Conservation (phyloP, 768 basidiomycete species). For the Phallus indusiatus region DNA sequence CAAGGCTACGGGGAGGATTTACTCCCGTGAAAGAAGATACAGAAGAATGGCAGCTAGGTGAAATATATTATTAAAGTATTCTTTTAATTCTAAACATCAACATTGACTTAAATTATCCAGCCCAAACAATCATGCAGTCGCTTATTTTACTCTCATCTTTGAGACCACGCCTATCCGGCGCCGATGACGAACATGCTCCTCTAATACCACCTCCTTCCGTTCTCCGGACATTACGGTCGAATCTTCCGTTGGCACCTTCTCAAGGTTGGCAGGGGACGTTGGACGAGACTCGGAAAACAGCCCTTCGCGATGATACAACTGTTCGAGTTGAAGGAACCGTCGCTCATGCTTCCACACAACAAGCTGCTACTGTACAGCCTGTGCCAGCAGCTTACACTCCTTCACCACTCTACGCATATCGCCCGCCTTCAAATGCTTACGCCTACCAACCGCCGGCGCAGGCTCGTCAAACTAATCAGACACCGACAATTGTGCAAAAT, state of each 20-base stretch:
- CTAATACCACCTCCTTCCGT: slow-evolving; percentile 54
- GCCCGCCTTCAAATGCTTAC: neutral
- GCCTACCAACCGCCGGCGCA: slow-evolving; percentile 19
- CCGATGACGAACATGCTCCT: slow-evolving; percentile 17
- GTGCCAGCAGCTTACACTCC: slow-evolving; percentile 8
- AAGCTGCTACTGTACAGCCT: neutral
- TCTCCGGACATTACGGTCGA: slow-evolving; percentile 64
- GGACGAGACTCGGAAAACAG: slow-evolving; percentile 42
- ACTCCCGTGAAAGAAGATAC: slow-evolving; percentile 41
- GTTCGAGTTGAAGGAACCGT: slow-evolving; percentile 44
- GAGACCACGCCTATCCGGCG: slow-evolving; percentile 47
- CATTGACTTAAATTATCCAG: slow-evolving; percentile 27
- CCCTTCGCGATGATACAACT: slow-evolving; percentile 69
- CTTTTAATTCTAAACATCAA: slow-evolving; percentile 11
- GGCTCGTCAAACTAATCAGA: slow-evolving; percentile 25
- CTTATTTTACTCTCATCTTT: slow-evolving; percentile 58
- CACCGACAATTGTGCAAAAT: slow-evolving; percentile 19
- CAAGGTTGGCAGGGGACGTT: slow-evolving; percentile 72
- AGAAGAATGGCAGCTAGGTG: slow-evolving; percentile 80
- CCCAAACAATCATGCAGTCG: slow-evolving; percentile 64
- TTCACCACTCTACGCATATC: slow-evolving; percentile 9
- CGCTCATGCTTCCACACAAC: slow-evolving; percentile 1
- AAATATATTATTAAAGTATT: slow-evolving; percentile 17
- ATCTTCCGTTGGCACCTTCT: slow-evolving; percentile 49
- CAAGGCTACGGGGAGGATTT: slow-evolving; percentile 35